phyloP scores from a whole-genome alignment of 2,329 filamentous ascomycete genomes.

The Colletotrichum navitas region DNA sequence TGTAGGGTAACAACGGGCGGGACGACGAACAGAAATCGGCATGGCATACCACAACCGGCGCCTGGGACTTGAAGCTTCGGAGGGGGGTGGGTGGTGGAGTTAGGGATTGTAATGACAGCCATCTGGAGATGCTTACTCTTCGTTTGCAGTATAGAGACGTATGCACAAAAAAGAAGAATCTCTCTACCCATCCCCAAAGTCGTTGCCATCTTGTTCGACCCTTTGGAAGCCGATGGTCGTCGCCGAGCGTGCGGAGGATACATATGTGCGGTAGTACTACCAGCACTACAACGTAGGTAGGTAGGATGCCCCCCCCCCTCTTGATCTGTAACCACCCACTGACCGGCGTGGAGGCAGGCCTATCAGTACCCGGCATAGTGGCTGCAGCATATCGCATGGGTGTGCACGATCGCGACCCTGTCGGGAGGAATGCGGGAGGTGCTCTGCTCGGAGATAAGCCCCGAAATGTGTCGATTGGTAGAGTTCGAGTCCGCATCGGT shows the following conservation, averaged over 20 bases:
- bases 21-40: conserved; percentile 17
- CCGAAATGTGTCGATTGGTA: conserved; percentile 8
- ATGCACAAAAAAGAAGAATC: neutral
- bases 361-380: conserved; percentile 4
- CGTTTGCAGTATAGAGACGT: conserved; percentile 16
- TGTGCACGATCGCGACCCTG: conserved; percentile 28
- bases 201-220: conserved; percentile 6
- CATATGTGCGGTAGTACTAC: neutral
- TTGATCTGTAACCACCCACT: conserved; percentile 16
- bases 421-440: conserved; percentile 11
- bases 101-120: conserved; percentile 34
- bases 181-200: conserved; percentile 2
- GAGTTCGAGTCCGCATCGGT: neutral
- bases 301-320: neutral
- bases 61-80: conserved; percentile 18
- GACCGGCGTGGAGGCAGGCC: conserved; percentile 12
- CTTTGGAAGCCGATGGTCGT: neutral
- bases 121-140: conserved; percentile 26
- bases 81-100: conserved; percentile 4
- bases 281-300: no score
- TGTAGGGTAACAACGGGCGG: conserved; percentile 14
- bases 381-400: conserved; percentile 15
- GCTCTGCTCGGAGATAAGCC: conserved; percentile 30
- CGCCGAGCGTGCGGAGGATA: neutral
- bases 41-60: conserved; percentile 31